Evolutionary conservation across 257 asterid species (phyloP).

Genomic region (Coffea canephora): DNA sequence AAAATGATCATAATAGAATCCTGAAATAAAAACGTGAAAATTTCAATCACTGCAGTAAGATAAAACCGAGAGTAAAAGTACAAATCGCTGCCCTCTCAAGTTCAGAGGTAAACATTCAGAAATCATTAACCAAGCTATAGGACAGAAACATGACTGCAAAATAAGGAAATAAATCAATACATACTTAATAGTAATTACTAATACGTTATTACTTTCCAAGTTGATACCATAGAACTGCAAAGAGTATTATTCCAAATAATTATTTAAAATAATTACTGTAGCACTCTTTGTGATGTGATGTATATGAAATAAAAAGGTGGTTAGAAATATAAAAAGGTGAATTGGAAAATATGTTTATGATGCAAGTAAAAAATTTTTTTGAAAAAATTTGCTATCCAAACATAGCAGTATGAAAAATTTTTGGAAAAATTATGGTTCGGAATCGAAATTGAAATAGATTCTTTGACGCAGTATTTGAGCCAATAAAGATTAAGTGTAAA

Average conservation of each 20-base stretch:
- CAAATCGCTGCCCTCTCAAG: conserved; percentile 78
- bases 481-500: background rate
- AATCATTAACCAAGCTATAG: conserved; percentile 98
- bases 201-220: background rate
- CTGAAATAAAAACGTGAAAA: background rate
- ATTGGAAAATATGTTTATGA: no score
- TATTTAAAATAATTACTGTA: no score
- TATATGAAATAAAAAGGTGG: no score
- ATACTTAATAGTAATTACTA: no score
- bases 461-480: background rate
- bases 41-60: background rate
- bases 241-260: no score
- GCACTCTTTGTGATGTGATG: no score
- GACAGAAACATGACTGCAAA: conserved; percentile 89
- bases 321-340: no score
- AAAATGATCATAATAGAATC: background rate
- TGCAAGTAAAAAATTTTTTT: no score
- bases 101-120: conserved; percentile 93
- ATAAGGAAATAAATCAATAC: conserved; percentile 6
- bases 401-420: no score
- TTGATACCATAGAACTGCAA: background rate
- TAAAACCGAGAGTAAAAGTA: conserved; percentile 13
- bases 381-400: no score
- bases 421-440: background rate
- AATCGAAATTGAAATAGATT: no score